Evolutionary conservation across 2,329 filamentous ascomycete genomes (phyloP).

Genomic region (Paraphaeosphaeria minitans): DNA sequence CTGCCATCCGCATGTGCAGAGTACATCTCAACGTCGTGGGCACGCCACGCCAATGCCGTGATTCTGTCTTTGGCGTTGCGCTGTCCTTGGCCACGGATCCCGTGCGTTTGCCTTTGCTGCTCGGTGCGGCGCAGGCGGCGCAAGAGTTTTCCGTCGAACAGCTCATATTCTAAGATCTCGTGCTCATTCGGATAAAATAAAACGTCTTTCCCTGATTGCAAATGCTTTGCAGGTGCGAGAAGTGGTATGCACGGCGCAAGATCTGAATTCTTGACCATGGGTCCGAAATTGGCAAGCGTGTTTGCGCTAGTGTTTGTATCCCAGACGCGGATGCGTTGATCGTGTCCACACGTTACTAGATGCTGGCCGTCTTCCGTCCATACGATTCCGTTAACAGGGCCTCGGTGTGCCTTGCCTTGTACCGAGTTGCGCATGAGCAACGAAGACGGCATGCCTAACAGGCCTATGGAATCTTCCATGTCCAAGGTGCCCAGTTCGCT

Average conservation of each 20-base stretch:
- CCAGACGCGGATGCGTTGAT: slow-evolving; percentile 86
- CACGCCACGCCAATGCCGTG: slow-evolving; percentile 76
- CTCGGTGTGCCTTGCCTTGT: slow-evolving; percentile 69
- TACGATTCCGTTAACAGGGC: slow-evolving; percentile 80
- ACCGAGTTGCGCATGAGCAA: slow-evolving; percentile 44
- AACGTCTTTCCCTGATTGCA: slow-evolving; percentile 63
- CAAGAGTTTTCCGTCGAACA: slow-evolving; percentile 76
- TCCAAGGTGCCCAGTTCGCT: slow-evolving; percentile 79
- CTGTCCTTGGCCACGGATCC: slow-evolving; percentile 44
- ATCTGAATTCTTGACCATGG: slow-evolving; percentile 72
- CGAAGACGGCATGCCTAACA: slow-evolving; percentile 56
- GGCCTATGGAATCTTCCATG: slow-evolving; percentile 78
- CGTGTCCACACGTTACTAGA: slow-evolving; percentile 81
- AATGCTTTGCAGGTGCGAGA: slow-evolving; percentile 65
- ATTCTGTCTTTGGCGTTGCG: slow-evolving; percentile 56
- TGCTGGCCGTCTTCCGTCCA: slow-evolving; percentile 83
- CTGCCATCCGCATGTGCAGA: slow-evolving; percentile 84
- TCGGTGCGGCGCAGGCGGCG: slow-evolving; percentile 71
- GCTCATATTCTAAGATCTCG: slow-evolving; percentile 78
- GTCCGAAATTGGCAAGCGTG: slow-evolving; percentile 85
- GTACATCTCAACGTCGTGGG: slow-evolving; percentile 74
- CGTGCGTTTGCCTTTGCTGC: slow-evolving; percentile 20
- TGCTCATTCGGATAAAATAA: slow-evolving; percentile 78
- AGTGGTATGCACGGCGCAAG: slow-evolving; percentile 50
- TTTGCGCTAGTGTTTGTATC: slow-evolving; percentile 80